Base-by-base conservation (phyloP, 2,329 filamentous ascomycete genomes). In the Colletotrichum orbiculare region DNA sequence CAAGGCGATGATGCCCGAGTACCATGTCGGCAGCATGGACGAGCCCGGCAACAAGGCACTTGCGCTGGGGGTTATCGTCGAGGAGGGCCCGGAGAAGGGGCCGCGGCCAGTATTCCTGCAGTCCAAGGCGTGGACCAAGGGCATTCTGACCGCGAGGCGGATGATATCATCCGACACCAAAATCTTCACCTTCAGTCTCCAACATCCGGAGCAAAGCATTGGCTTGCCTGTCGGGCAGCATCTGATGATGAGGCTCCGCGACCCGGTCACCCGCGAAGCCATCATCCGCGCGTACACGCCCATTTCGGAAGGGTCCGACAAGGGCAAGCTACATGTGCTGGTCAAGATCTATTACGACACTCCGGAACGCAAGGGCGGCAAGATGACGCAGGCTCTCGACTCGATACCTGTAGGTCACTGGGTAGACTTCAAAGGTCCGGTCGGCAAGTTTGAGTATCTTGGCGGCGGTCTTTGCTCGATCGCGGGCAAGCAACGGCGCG, bases 201-300 rank as follows among this genome's bases (percentile, higher is more conserved):
- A 95, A 65, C 89, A 94, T 71, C 78, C 84, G 0, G 77, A 84
- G 0, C 94, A 97, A 74, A 75, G 76, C 0, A 82, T 96, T 8
- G 94, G 94, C 8, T 82, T 97, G 0, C 93, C 93, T 0, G 88
- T 91, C 0, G 94, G 94, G 13, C 92, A 97, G 73, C 94, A 97
- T 77, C 81, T 97, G 1, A 92, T 97, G 88, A 86, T 97, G 72
- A 90, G 92, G 4, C 82, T 97, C 3, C 87, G 87, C 34, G 92
- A 97, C 72, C 89, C 91, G 0, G 87, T 83, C 0, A 90, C 88
- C 0, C 81, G 82, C 49, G 91, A 95, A 72, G 83, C 89, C 38
- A 90, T 97, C 69, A 94, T 97, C 71, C 87, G 94, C 25, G 89
- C 92, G 6, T 97, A 97, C 79, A 97, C 94, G 1, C 94, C 94